Percentiles rank a stretch among this genome's conserved stretches.
phyloP scores from a whole-genome alignment of 352 stramenopile genomes.

The Phytophthora pinifolia region DNA sequence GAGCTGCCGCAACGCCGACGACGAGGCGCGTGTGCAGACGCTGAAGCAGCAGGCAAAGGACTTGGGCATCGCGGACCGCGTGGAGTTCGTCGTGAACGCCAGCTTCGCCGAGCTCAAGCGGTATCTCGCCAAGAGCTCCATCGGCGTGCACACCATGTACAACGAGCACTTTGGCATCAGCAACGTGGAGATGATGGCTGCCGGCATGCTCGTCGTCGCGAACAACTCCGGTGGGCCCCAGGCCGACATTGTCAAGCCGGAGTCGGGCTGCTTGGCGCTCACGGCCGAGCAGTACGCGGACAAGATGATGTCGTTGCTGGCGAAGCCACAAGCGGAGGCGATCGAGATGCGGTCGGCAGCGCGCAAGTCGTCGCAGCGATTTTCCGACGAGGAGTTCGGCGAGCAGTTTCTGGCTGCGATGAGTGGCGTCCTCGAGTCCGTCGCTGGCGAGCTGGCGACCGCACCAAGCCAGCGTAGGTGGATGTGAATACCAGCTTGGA shows the following conservation, averaged over 20 bases:
- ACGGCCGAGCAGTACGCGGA: constrained; percentile 90
- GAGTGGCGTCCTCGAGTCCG: constrained; percentile 20
- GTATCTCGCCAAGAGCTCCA: constrained; percentile 79
- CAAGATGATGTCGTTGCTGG: constrained; percentile 67
- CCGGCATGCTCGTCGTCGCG: constrained; percentile 94
- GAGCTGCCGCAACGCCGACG: constrained; percentile 94
- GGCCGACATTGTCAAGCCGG: constrained; percentile 90
- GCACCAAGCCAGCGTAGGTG: constrained; percentile 23
- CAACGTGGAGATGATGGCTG: constrained; percentile 99
- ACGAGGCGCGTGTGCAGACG: constrained; percentile 88
- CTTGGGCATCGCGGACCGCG: constrained; percentile 72
- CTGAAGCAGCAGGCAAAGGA: constrained; percentile 80
- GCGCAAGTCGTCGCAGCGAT: constrained; percentile 54
- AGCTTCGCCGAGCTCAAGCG: constrained; percentile 92
- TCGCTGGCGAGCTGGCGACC: constrained; percentile 11
- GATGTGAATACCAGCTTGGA: constrained; percentile 26
- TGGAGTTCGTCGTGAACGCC: constrained; percentile 96
- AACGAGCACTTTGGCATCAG: constrained; percentile 99
- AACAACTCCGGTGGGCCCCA: constrained; percentile 98
- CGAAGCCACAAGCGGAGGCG: constrained; percentile 31
- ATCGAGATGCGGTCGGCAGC: constrained; percentile 43
- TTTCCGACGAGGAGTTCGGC: constrained; percentile 75
- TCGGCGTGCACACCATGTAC: constrained; percentile 99
- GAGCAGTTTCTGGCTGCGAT: constrained; percentile 65
- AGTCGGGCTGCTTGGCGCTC: constrained; percentile 80